Evolutionary conservation across 2,329 filamentous ascomycete species (phyloP).

Genomic region (Aspergillus sergii): DNA sequence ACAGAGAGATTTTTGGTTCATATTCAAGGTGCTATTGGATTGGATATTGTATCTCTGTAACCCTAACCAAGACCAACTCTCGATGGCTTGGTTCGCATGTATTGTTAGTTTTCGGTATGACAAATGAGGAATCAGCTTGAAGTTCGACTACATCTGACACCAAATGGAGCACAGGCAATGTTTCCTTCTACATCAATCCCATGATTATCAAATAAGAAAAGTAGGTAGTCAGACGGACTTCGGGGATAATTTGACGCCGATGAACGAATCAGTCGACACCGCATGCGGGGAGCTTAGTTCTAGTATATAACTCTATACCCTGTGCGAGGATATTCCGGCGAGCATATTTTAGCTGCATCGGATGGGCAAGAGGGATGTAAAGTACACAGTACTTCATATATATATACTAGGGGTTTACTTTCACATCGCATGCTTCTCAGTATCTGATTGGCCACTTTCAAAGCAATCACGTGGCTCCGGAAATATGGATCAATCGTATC

Average conservation of each 20-base stretch:
- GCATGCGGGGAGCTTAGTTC: not conserved
- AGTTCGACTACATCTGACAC: too few relatives aligned
- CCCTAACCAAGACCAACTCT: not conserved
- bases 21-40: too few relatives aligned
- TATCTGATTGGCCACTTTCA: constrained; percentile 33
- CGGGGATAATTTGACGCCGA: not conserved
- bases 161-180: too few relatives aligned
- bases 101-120: too few relatives aligned
- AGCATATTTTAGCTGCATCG: too few relatives aligned
- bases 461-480: constrained; percentile 28
- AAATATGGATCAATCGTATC: not conserved
- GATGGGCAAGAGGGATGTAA: too few relatives aligned
- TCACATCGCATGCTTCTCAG: not conserved
- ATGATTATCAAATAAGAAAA: not conserved
- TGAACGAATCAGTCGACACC: not conserved
- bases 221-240: not conserved
- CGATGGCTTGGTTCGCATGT: not conserved
- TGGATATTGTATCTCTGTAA: not conserved
- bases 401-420: too few relatives aligned
- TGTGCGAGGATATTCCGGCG: not conserved
- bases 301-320: not conserved
- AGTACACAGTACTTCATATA: too few relatives aligned
- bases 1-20: not conserved
- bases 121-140: not conserved
- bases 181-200: too few relatives aligned